Percentiles rank a stretch among this genome's conserved stretches.
These are phyloP conservation scores for Cornus kousa DNA, from an alignment of 148 eudicot species.

Conservation along the genomic window DNA sequence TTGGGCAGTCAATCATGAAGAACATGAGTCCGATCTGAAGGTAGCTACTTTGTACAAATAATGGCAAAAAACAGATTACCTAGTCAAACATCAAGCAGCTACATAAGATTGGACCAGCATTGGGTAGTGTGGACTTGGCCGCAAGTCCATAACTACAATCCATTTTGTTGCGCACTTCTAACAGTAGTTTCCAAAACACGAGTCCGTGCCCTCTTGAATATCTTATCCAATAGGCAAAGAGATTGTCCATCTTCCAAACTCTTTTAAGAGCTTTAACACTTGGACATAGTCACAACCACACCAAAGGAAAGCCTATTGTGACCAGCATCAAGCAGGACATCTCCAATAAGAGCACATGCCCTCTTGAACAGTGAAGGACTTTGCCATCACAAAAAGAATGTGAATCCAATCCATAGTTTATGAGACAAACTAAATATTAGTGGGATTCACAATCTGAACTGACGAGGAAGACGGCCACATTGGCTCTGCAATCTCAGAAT, in stretches of 20 bases:
- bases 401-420: not conserved
- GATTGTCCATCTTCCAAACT: not conserved
- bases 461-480: conserved; percentile 64
- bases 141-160: not conserved
- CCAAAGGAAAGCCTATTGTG: not conserved
- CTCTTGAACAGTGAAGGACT: not conserved
- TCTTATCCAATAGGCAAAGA: not conserved
- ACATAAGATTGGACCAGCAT: too few relatives aligned
- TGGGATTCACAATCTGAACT: conserved; percentile 54
- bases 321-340: not conserved
- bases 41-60: too few relatives aligned
- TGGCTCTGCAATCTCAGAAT: conserved; percentile 73
- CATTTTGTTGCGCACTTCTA: not conserved
- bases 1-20: too few relatives aligned
- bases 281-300: not conserved
- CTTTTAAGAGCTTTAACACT: not conserved
- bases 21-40: too few relatives aligned
- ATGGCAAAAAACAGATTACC: too few relatives aligned
- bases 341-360: not conserved
- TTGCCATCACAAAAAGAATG: not conserved
- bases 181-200: not conserved
- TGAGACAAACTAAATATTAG: not conserved
- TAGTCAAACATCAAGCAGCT: too few relatives aligned
- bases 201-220: not conserved
- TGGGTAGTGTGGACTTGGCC: not conserved